These are phyloP conservation scores for Galerina sulciceps DNA, from an alignment of 768 basidiomycete genomes.

Conservation along the genomic window DNA sequence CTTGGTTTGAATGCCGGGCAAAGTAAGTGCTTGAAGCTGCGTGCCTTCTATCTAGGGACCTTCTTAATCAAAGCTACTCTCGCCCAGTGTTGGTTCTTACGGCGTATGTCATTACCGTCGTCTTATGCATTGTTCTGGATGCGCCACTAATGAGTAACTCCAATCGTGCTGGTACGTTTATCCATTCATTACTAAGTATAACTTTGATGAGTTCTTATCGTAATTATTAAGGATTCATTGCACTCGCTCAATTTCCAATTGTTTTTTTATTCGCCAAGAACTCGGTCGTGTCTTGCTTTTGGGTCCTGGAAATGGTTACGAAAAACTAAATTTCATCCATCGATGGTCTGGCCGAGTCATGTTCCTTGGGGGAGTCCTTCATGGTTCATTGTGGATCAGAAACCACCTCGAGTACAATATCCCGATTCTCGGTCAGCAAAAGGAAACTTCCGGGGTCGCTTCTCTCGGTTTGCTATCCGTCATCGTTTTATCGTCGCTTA, in stretches of 20 bases:
- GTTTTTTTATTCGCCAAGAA: constrained; percentile 68
- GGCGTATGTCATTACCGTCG: not conserved
- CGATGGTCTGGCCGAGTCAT: constrained; percentile 66
- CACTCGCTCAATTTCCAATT: not conserved
- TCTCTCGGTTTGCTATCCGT: constrained; percentile 65
- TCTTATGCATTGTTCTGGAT: constrained; percentile 10
- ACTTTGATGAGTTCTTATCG: not conserved
- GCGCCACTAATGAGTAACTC: constrained; percentile 15
- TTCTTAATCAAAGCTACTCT: not conserved
- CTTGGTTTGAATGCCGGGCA: constrained; percentile 14
- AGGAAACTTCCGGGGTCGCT: constrained; percentile 76
- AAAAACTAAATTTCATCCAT: constrained; percentile 76
- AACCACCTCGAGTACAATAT: constrained; percentile 64
- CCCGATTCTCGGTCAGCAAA: constrained; percentile 68
- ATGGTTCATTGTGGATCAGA: constrained; percentile 74
- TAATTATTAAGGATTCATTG: not conserved
- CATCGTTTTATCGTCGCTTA: constrained; percentile 68
- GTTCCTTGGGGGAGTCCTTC: constrained; percentile 57
- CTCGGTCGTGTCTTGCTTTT: constrained; percentile 59
- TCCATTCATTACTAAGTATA: not conserved
- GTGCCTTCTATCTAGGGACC: constrained; percentile 15
- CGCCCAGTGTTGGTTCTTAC: not conserved
- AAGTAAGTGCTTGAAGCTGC: constrained; percentile 16
- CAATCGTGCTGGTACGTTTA: constrained; percentile 8
- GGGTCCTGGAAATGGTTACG: constrained; percentile 71